Conservation (phyloP, 352 stramenopile genomes). For the Phytophthora quininea region DNA sequence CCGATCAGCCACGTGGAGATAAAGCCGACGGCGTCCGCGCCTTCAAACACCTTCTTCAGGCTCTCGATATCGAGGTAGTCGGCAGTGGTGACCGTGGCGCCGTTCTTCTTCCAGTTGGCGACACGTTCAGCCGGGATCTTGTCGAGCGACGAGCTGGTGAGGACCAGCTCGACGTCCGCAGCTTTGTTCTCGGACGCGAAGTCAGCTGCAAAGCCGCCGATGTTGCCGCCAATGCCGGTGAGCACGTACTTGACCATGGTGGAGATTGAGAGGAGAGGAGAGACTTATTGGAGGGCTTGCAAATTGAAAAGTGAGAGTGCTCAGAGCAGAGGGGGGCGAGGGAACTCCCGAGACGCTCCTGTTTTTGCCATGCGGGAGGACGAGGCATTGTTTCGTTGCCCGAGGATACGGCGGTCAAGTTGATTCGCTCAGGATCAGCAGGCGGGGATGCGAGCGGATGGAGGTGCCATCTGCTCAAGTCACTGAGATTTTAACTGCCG, state of each 20-base stretch:
- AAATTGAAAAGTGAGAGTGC: conserved; percentile 19
- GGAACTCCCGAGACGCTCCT: not conserved
- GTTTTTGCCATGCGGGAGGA: not conserved
- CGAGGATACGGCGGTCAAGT: no score
- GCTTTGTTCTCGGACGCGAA: conserved; percentile 27
- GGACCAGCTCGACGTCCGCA: conserved; percentile 15
- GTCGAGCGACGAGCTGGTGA: conserved; percentile 15
- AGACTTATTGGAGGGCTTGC: conserved; percentile 21
- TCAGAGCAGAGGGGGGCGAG: not conserved
- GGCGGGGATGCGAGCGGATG: not conserved
- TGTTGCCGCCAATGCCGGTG: conserved; percentile 30
- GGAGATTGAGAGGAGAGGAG: not conserved
- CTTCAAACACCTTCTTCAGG: conserved; percentile 17
- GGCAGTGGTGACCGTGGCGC: conserved; percentile 13
- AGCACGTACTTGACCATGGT: conserved; percentile 41
- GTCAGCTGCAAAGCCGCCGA: conserved; percentile 30
- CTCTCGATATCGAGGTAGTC: conserved; percentile 11
- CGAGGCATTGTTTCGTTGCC: not conserved
- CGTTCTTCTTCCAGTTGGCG: conserved; percentile 19
- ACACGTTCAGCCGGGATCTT: conserved; percentile 14
- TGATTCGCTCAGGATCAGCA: not conserved
- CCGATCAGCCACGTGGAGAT: conserved; percentile 20
- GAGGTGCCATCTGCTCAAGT: not conserved
- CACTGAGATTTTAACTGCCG: no score
- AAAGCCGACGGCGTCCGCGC: conserved; percentile 10